phyloP scores from a whole-genome alignment of 306 rosid genomes.

The Senna siamea region DNA sequence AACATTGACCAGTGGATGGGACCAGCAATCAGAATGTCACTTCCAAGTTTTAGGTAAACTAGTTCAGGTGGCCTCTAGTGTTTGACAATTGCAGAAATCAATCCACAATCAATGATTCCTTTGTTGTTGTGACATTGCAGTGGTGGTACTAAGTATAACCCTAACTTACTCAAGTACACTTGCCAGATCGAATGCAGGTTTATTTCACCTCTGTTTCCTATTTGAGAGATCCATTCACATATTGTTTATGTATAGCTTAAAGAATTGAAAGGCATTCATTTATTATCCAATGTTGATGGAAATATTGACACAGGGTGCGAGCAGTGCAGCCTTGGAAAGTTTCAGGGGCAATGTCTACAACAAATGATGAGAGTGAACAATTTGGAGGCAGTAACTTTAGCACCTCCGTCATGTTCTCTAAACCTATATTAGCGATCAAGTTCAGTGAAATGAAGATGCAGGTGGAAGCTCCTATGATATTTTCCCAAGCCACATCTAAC shows the following conservation, averaged over 20 bases:
- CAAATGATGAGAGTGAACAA: slow-evolving; percentile 24
- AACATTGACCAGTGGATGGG: slow-evolving; percentile 63
- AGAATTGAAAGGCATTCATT: neutral
- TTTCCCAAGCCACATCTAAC: slow-evolving; percentile 46
- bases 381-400: slow-evolving; percentile 40
- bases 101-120: slow-evolving; percentile 8
- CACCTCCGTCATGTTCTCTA: slow-evolving; percentile 67
- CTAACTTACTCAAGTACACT: slow-evolving; percentile 82
- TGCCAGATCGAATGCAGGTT: slow-evolving; percentile 88
- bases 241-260: neutral
- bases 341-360: slow-evolving; percentile 6
- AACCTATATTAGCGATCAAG: slow-evolving; percentile 77
- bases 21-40: slow-evolving; percentile 74
- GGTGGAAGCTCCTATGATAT: slow-evolving; percentile 77
- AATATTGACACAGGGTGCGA: slow-evolving; percentile 59
- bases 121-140: slow-evolving; percentile 54
- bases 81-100: neutral
- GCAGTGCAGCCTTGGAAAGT: slow-evolving; percentile 69
- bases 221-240: too few species aligned
- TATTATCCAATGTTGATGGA: neutral
- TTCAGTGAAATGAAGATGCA: slow-evolving; percentile 84
- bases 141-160: slow-evolving; percentile 66
- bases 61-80: neutral
- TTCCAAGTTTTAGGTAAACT: slow-evolving; percentile 91
- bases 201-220: neutral